Conservation (phyloP, 2,329 filamentous ascomycete species). For the Aspergillus ochraceoroseus region DNA sequence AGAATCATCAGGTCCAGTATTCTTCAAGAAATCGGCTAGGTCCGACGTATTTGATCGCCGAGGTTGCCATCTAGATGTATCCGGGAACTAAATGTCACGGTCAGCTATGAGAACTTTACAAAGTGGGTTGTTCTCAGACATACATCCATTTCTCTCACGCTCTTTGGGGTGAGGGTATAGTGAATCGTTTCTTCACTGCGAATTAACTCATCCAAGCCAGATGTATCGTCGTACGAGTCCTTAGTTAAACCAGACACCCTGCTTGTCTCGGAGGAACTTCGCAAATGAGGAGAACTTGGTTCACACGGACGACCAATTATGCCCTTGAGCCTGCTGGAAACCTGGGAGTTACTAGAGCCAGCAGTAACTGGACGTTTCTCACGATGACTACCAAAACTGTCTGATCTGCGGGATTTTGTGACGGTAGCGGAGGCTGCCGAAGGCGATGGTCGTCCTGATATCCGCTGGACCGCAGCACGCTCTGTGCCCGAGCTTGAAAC, state of each 20-base stretch:
- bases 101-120: slow-evolving; percentile 5
- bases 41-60: slow-evolving; percentile 35
- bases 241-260: slow-evolving; percentile 26
- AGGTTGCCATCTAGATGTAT: slow-evolving; percentile 31
- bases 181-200: slow-evolving; percentile 77
- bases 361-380: slow-evolving; percentile 40
- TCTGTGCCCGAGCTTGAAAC: slow-evolving; percentile 28
- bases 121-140: slow-evolving; percentile 29
- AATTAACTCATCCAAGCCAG: slow-evolving; percentile 73
- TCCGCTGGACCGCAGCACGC: slow-evolving; percentile 41
- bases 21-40: slow-evolving; percentile 38
- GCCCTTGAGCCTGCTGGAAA: slow-evolving; percentile 42
- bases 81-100: slow-evolving; percentile 28
- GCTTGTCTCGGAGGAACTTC: slow-evolving; percentile 38
- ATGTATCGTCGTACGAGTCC: slow-evolving; percentile 51
- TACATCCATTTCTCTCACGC: slow-evolving; percentile 71
- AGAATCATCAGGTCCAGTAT: slow-evolving; percentile 30
- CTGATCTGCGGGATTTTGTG: slow-evolving; percentile 35
- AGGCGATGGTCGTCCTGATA: slow-evolving; percentile 31
- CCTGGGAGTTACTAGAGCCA: slow-evolving; percentile 39
- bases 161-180: slow-evolving; percentile 74
- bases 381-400: slow-evolving; percentile 37
- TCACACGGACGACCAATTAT: slow-evolving; percentile 36
- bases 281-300: slow-evolving; percentile 28
- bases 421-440: slow-evolving; percentile 26